These are phyloP conservation scores for Colletotrichum eremochloae DNA, from an alignment of 2,329 filamentous ascomycete genomes.

Conservation along the genomic window DNA sequence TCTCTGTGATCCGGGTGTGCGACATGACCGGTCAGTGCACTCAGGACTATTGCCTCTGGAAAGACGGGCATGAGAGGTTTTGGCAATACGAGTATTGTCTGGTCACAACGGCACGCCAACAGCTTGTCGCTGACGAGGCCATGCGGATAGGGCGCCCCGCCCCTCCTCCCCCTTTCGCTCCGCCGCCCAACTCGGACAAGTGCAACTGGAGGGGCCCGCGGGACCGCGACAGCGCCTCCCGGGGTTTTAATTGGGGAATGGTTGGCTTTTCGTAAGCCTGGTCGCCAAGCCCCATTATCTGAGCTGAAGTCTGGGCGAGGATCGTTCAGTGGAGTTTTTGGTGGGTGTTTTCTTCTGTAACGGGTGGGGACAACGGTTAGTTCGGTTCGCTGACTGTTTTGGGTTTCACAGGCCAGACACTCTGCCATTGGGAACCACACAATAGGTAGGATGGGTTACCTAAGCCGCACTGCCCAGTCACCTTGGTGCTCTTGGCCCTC, in stretches of 20 bases:
- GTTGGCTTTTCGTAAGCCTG: conserved; percentile 33
- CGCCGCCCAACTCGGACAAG: conserved; percentile 30
- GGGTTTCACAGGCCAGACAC: conserved; percentile 39
- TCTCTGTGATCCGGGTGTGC: not conserved
- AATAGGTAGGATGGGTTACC: conserved; percentile 23
- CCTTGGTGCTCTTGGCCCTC: conserved; percentile 33
- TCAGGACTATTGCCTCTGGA: not conserved
- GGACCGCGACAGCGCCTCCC: conserved; percentile 18
- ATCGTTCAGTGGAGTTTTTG: conserved; percentile 23
- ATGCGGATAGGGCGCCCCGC: not conserved
- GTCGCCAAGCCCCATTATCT: conserved; percentile 37
- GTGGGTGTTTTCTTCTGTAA: conserved; percentile 23
- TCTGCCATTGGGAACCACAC: conserved; percentile 15
- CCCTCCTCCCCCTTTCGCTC: not conserved
- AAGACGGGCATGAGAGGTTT: not conserved
- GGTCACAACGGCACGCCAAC: conserved; percentile 20
- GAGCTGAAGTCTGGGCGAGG: conserved; percentile 31
- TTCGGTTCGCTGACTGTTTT: conserved; percentile 34
- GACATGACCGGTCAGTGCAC: conserved; percentile 2
- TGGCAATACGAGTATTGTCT: conserved; percentile 29
- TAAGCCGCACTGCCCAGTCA: conserved; percentile 38
- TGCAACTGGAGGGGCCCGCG: conserved; percentile 9
- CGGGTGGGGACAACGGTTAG: conserved; percentile 28
- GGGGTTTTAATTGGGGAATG: conserved; percentile 19
- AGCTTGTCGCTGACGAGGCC: conserved; percentile 35